A percentile compares a stretch with the other conserved stretches of the same genome.
Evolutionary conservation across 768 basidiomycete species (phyloP).

Genomic region (Mycena galericulata): DNA sequence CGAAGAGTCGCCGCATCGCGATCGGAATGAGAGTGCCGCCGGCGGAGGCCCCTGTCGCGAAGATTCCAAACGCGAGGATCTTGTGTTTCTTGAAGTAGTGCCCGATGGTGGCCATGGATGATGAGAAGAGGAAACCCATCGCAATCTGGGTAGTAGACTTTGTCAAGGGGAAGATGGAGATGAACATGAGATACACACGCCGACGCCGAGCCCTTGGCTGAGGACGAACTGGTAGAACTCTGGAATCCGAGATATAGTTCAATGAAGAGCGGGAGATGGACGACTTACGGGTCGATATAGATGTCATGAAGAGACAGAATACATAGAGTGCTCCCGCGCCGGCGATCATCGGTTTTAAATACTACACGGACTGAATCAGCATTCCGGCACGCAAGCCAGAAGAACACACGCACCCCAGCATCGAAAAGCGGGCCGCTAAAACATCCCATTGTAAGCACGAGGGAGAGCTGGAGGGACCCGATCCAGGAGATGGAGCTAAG

Average conservation of each 20-base stretch:
- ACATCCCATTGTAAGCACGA: constrained; percentile 34
- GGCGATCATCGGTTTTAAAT: constrained; percentile 32
- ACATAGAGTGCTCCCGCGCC: constrained; percentile 29
- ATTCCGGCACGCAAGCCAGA: not conserved
- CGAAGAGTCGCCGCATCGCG: constrained; percentile 35
- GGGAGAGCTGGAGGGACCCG: constrained; percentile 37
- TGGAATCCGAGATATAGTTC: constrained; percentile 29
- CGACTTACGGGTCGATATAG: constrained; percentile 31
- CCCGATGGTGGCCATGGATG: constrained; percentile 30
- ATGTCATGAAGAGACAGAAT: constrained; percentile 35
- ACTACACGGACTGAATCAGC: constrained; percentile 5
- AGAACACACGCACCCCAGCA: constrained; percentile 14
- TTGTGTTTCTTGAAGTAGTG: constrained; percentile 39
- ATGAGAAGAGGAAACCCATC: constrained; percentile 33
- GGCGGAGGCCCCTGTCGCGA: constrained; percentile 44
- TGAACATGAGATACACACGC: constrained; percentile 29
- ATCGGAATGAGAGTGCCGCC: constrained; percentile 42
- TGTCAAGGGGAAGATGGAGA: not conserved
- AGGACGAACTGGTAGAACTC: constrained; percentile 49
- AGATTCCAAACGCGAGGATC: constrained; percentile 43
- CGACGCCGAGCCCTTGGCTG: constrained; percentile 45
- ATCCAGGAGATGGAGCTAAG: constrained; percentile 39
- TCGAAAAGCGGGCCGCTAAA: constrained; percentile 33
- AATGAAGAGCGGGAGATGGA: constrained; percentile 36
- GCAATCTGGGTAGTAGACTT: constrained; percentile 11